phyloP scores from a whole-genome alignment of 805 yeast genomes.

The Priceomyces melissophilus region DNA sequence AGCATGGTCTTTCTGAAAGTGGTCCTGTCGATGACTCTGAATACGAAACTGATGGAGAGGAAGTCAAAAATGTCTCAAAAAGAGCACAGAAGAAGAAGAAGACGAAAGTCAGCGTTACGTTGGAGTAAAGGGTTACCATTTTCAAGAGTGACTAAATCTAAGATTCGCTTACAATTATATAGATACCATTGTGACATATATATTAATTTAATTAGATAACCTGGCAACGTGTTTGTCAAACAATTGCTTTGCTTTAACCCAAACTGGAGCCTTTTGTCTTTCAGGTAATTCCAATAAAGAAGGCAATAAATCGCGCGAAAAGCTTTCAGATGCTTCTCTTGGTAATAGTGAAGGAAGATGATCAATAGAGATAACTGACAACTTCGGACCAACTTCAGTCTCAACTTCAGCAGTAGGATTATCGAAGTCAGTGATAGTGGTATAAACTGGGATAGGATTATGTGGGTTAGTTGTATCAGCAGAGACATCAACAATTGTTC shows the following conservation, averaged over 20 bases:
- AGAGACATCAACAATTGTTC: conserved; percentile 94
- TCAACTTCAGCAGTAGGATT: conserved; percentile 87
- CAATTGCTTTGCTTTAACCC: conserved; percentile 84
- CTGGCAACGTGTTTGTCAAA: conserved; percentile 83
- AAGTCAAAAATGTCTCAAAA: conserved; percentile 54
- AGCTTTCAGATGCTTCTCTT: conserved; percentile 94
- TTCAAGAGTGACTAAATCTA: not conserved
- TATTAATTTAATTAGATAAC: conserved; percentile 26
- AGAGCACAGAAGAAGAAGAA: conserved; percentile 36
- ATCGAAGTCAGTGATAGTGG: conserved; percentile 82
- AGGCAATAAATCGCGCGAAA: conserved; percentile 84
- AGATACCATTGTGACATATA: no score
- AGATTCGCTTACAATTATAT: no score
- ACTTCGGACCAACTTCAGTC: conserved; percentile 74
- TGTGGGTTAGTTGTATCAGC: conserved; percentile 99
- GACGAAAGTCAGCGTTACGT: conserved; percentile 46
- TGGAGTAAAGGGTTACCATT: conserved; percentile 37
- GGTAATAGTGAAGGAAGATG: conserved; percentile 95
- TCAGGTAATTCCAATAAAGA: conserved; percentile 80
- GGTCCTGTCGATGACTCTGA: conserved; percentile 58
- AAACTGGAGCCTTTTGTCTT: conserved; percentile 80
- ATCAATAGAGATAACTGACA: conserved; percentile 92
- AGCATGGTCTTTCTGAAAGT: conserved; percentile 39
- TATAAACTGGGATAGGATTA: conserved; percentile 95
- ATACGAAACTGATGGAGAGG: conserved; percentile 73